These are phyloP conservation scores for Saccharomycopsis sp. DNA, from an alignment of 805 yeast genomes.

Conservation along the genomic window DNA sequence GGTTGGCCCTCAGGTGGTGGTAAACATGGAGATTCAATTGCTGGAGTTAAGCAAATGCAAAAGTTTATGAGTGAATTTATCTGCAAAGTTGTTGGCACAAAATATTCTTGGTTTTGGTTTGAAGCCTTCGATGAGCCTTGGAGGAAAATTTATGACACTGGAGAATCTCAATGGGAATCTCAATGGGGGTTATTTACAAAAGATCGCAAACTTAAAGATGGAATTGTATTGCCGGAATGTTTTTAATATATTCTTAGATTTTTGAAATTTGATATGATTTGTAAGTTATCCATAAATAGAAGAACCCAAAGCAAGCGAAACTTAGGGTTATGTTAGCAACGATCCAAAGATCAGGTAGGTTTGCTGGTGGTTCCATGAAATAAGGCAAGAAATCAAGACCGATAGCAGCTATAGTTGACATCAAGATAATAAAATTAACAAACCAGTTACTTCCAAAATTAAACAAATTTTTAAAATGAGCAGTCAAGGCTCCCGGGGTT, in stretches of 20 bases:
- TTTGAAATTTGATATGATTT: slow-evolving; percentile 29
- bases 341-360: slow-evolving; percentile 82
- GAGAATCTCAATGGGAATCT: slow-evolving; percentile 51
- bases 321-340: slow-evolving; percentile 67
- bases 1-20: slow-evolving; percentile 75
- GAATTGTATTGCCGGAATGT: slow-evolving; percentile 24
- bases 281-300: slow-evolving; percentile 79
- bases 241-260: too few relatives aligned
- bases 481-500: slow-evolving; percentile 38
- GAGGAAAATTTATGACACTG: slow-evolving; percentile 44
- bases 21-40: slow-evolving; percentile 35
- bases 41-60: slow-evolving; percentile 40
- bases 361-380: slow-evolving; percentile 42
- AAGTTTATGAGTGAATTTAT: slow-evolving; percentile 45
- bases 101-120: slow-evolving; percentile 49
- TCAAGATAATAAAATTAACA: slow-evolving; percentile 44
- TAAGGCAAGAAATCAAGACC: slow-evolving; percentile 49
- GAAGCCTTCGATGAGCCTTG: slow-evolving; percentile 74
- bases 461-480: slow-evolving; percentile 30
- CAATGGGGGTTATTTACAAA: slow-evolving; percentile 61
- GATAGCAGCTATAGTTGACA: slow-evolving; percentile 46
- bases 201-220: slow-evolving; percentile 41
- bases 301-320: slow-evolving; percentile 64
- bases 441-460: slow-evolving; percentile 43
- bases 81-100: slow-evolving; percentile 35